Base-by-base conservation (phyloP, 257 asterid species). In the Solanum megistacrolobum region DNA sequence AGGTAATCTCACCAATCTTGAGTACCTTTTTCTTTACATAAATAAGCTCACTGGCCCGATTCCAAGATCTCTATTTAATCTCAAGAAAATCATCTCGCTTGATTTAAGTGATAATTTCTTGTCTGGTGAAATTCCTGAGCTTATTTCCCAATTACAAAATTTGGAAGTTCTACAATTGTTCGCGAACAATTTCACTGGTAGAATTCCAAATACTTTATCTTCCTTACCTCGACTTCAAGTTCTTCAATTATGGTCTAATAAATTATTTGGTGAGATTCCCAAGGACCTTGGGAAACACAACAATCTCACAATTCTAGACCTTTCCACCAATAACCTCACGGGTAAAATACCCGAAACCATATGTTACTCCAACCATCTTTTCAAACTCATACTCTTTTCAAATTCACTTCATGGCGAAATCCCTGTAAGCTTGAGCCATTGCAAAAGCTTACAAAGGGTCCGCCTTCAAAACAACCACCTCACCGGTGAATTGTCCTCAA, bases 241-340 rank as follows among this genome's bases (percentile, higher is more conserved):
- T 82, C 96, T 95, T 90, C 99, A 96, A 41, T 31, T 96, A 7
- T 96, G 99, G 99, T 94, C 96, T 13, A 96, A 96, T 38, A 72
- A 83, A 36, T 89, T 96, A 16, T 91, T 93, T 0, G 99, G 98
- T 27, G 87, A 92, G 27, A 94, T 96, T 12, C 99, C 99, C 1
- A 3, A 52, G 41, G 90, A 91, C 46, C 94, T 95, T 14, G 99
- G 99, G 9, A 92, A 55, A 68, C 29, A 65, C 21, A 94, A 91
- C 55, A 95, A 96, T 43, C 98, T 96, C 89, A 91, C 98, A 11
- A 84, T 94, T 14, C 87, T 96, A 21, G 99, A 96, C 91, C 98
- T 96, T 58, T 96, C 99, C 48, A 92, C 95, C 25, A 96, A 96
- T 75, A 91, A 91, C 32, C 96, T 96, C 89, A 88, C 92, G 1